Base-by-base conservation (phyloP, 176 grass and related monocot genomes). In the Oropetium thomaeum region DNA sequence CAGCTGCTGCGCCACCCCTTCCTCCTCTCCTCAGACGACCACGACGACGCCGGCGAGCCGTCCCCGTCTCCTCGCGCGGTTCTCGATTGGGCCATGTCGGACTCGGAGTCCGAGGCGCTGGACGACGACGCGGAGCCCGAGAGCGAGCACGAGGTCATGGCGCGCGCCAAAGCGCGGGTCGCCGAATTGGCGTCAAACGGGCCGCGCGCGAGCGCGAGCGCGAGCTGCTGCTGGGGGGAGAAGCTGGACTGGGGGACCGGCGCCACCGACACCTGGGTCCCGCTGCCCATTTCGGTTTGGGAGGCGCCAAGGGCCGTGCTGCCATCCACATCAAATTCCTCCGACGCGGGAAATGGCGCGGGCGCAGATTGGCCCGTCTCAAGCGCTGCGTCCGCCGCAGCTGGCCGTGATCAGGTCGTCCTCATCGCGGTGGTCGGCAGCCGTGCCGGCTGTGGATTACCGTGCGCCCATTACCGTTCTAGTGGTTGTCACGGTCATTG, bases 1-100 rank as follows among this genome's bases (percentile, higher is more conserved):
- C 80, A 84, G 60, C 73, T 95, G 65, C 89, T 95, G 42, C 62
- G 47, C 25, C 96, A 99, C 43, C 89, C 96, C 0, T 98, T 98
- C 82, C 80, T 98, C 82, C 69, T 94, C 48, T 71, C 76, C 10
- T 25, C 81, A 5, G 86, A 69, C 35, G 30, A 20, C 35, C 55
- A 38, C 35, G 65, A 42, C 45, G 64, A 22, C 38, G 64, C 33
- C 32, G 6, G 8, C 27, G 76, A 70, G 17, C 40, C 62, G 12
- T 80, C 79, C 51, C 77, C 65, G 0, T 97, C 95, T 5, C 94
- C 96, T 0, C 84, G 91, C 16, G 74, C 89, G 15, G 89, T 98
- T 12, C 91, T 98, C 0, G 91, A 98, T 8, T 88, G 89, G 89
- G 51, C 37, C 20, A 19, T 17, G 35, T 83, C 69, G 34, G 86